Conservation (phyloP, 2,329 filamentous ascomycete genomes). For the Onygenales sp. region DNA sequence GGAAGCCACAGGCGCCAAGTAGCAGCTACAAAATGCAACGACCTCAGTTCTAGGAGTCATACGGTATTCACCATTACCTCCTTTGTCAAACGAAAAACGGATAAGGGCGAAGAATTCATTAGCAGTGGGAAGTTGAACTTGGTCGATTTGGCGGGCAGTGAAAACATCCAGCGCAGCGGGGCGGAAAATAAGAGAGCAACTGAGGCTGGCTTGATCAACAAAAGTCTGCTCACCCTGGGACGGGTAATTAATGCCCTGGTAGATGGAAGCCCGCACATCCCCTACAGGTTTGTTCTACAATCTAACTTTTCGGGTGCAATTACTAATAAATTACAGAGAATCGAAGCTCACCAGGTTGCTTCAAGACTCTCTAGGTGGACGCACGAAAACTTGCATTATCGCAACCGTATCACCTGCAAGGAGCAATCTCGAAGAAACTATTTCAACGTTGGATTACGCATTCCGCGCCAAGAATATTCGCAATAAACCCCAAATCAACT, state of each 20-base stretch:
- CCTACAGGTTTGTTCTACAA: constrained; percentile 41
- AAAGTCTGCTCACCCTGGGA: constrained; percentile 86
- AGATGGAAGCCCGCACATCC: constrained; percentile 81
- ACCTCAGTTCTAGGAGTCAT: constrained; percentile 91
- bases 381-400: constrained; percentile 97
- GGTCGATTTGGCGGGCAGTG: constrained; percentile 91
- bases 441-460: constrained; percentile 94
- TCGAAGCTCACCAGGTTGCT: constrained; percentile 91
- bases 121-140: constrained; percentile 90
- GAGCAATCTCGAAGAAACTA: constrained; percentile 93
- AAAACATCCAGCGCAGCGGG: constrained; percentile 94
- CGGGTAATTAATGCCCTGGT: constrained; percentile 96
- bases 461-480: constrained; percentile 97
- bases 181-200: constrained; percentile 96
- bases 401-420: constrained; percentile 91
- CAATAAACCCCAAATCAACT: constrained; percentile 94
- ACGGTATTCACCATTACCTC: constrained; percentile 96
- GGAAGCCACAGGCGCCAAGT: constrained; percentile 93
- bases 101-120: constrained; percentile 81
- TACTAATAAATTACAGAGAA: constrained; percentile 47
- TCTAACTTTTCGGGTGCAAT: background rate
- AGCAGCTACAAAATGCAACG: constrained; percentile 99
- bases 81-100: constrained; percentile 70
- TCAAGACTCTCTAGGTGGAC: constrained; percentile 91
- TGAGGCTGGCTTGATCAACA: constrained; percentile 95